These are phyloP conservation scores for Lunularia cruciata DNA, from an alignment of 225 moss, liverwort and hornwort genomes.

Conservation along the genomic window DNA sequence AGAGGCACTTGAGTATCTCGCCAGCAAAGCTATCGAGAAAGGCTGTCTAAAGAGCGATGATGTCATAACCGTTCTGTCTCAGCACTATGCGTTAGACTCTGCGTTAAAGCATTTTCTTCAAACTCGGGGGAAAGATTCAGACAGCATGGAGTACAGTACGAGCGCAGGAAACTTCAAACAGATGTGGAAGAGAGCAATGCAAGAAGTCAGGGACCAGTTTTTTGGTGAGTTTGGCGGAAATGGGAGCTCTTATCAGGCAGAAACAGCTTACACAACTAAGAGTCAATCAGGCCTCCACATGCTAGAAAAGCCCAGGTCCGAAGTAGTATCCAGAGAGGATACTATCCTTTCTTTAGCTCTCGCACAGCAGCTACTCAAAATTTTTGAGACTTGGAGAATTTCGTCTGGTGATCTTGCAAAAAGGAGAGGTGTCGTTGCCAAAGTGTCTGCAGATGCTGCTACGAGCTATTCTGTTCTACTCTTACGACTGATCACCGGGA, in stretches of 20 bases:
- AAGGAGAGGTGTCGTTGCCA: slow-evolving; percentile 52
- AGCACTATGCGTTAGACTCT: slow-evolving; percentile 71
- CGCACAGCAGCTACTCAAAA: slow-evolving; percentile 73
- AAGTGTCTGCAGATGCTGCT: slow-evolving; percentile 66
- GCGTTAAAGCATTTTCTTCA: slow-evolving; percentile 62
- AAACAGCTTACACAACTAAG: neutral
- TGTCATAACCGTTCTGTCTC: slow-evolving; percentile 50
- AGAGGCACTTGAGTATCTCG: slow-evolving; percentile 65
- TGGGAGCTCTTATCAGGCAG: neutral
- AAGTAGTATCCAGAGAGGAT: slow-evolving; percentile 48
- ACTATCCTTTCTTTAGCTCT: slow-evolving; percentile 57
- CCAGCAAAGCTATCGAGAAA: slow-evolving; percentile 66
- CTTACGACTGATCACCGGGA: slow-evolving; percentile 65
- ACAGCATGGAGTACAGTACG: neutral
- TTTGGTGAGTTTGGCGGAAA: neutral
- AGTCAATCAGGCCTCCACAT: neutral
- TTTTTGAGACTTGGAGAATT: slow-evolving; percentile 69
- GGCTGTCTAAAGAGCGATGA: slow-evolving; percentile 59
- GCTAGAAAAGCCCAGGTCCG: slow-evolving; percentile 11
- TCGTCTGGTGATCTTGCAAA: slow-evolving; percentile 43
- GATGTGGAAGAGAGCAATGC: slow-evolving; percentile 66
- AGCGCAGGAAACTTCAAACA: slow-evolving; percentile 39
- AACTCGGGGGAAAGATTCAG: slow-evolving; percentile 18
- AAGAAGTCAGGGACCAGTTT: slow-evolving; percentile 23
- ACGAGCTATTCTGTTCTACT: slow-evolving; percentile 77